A percentile compares a stretch with the other conserved stretches of the same genome.
These are phyloP conservation scores for Davidsoniella eucalypti DNA, from an alignment of 2,329 filamentous ascomycete genomes.

Conservation along the genomic window DNA sequence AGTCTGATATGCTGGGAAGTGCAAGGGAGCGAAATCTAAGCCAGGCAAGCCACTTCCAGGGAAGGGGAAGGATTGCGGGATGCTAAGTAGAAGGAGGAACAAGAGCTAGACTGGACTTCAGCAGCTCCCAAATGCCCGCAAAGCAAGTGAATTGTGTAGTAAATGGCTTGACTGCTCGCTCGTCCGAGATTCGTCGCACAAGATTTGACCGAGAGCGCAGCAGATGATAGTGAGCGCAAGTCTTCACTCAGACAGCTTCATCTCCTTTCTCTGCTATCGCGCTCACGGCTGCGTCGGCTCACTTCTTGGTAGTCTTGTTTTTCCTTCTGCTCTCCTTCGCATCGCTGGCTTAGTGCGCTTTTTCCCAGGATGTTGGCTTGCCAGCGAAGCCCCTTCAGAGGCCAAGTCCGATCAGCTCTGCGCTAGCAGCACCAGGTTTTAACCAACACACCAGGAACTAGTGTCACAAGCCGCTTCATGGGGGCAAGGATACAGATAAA, in stretches of 20 bases:
- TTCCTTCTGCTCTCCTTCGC: no score
- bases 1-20: not conserved
- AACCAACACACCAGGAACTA: not conserved
- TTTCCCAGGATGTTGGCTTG: no score
- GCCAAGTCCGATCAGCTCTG: not conserved
- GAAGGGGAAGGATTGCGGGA: conserved; percentile 5
- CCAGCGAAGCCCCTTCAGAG: not conserved
- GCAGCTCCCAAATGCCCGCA: not conserved
- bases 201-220: not conserved
- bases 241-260: not conserved
- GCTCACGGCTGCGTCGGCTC: no score
- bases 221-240: no score
- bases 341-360: no score
- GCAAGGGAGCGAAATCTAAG: not conserved
- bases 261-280: no score
- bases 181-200: not conserved
- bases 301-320: no score
- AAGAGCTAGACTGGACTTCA: conserved; percentile 1
- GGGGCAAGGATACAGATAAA: not conserved
- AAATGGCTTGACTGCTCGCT: no score
- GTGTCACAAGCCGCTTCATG: not conserved
- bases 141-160: not conserved
- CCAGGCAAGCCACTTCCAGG: conserved; percentile 6
- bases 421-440: not conserved
- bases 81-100: not conserved